Percentiles rank a stretch among this genome's conserved stretches.
Evolutionary conservation across 192 early-diverging fungal species (phyloP).

Genomic region (Backusella tuberculispora): DNA sequence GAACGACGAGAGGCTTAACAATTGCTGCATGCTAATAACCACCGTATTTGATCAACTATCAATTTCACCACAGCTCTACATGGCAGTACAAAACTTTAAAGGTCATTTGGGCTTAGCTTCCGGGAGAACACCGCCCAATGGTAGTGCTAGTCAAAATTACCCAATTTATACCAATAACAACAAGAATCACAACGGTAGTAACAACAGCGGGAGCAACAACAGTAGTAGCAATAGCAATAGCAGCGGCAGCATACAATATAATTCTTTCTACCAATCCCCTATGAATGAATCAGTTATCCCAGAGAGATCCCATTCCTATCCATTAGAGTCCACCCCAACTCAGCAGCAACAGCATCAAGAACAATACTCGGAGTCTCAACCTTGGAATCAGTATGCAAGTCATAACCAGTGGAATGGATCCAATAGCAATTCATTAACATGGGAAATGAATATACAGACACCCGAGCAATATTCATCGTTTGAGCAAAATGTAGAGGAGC

Average conservation of each 20-base stretch:
- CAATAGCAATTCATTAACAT: not conserved
- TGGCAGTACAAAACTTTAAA: not conserved
- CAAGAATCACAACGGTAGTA: no score
- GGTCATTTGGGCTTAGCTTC: not conserved
- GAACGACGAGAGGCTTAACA: not conserved
- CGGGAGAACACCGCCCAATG: not conserved
- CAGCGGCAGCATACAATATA: not conserved
- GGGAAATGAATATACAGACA: not conserved
- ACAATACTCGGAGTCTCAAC: conserved; percentile 7
- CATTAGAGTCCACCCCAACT: not conserved
- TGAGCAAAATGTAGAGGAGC: not conserved
- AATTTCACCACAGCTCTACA: not conserved
- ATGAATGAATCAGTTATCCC: not conserved
- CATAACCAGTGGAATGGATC: not conserved
- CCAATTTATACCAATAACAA: not conserved
- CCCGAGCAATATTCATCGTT: not conserved
- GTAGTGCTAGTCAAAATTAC: not conserved
- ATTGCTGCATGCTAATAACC: not conserved
- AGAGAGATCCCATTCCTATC: not conserved
- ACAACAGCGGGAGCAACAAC: not conserved
- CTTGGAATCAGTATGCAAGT: conserved; percentile 2
- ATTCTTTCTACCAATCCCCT: not conserved
- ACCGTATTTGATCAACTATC: conserved; percentile 11
- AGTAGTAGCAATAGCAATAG: not conserved
- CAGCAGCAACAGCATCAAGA: not conserved